A percentile compares a stretch with the other conserved stretches of the same genome.
These are phyloP conservation scores for Neurospora intermedia DNA, from an alignment of 495 filamentous ascomycete species.

Conservation along the genomic window DNA sequence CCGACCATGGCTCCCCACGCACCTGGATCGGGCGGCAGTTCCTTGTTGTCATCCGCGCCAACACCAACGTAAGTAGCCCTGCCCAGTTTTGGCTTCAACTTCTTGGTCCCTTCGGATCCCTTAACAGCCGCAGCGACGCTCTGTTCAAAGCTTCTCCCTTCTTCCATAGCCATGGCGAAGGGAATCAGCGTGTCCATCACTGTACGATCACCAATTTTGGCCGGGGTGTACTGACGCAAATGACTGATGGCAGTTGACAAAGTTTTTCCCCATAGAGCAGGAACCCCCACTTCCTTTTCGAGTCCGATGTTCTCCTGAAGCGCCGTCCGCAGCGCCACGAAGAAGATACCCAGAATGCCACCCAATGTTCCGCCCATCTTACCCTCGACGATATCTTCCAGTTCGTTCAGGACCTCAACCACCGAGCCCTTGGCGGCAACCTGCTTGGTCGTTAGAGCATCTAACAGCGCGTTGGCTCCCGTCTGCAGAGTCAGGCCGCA, in stretches of 20 bases:
- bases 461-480: slow-evolving; percentile 30
- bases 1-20: slow-evolving; percentile 52
- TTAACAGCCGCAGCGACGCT: slow-evolving; percentile 41
- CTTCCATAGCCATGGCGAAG: slow-evolving; percentile 40
- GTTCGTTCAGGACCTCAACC: slow-evolving; percentile 38
- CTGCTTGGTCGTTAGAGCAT: slow-evolving; percentile 24
- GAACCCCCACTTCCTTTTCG: slow-evolving; percentile 14
- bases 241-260: slow-evolving; percentile 30
- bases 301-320: slow-evolving; percentile 30
- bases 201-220: slow-evolving; percentile 39
- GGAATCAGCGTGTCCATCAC: slow-evolving; percentile 51
- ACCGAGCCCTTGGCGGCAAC: slow-evolving; percentile 35
- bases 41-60: slow-evolving; percentile 28
- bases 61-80: slow-evolving; percentile 50
- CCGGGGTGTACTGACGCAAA: slow-evolving; percentile 36
- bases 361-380: slow-evolving; percentile 52
- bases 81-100: slow-evolving; percentile 45
- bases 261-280: slow-evolving; percentile 28
- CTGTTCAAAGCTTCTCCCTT: slow-evolving; percentile 32
- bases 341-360: slow-evolving; percentile 49
- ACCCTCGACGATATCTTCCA: slow-evolving; percentile 45
- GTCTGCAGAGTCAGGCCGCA: slow-evolving; percentile 51
- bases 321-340: slow-evolving; percentile 43
- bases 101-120: slow-evolving; percentile 44
- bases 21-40: slow-evolving; percentile 47